phyloP scores from a whole-genome alignment of 352 stramenopile species.

The Phytophthora chlamydospora region DNA sequence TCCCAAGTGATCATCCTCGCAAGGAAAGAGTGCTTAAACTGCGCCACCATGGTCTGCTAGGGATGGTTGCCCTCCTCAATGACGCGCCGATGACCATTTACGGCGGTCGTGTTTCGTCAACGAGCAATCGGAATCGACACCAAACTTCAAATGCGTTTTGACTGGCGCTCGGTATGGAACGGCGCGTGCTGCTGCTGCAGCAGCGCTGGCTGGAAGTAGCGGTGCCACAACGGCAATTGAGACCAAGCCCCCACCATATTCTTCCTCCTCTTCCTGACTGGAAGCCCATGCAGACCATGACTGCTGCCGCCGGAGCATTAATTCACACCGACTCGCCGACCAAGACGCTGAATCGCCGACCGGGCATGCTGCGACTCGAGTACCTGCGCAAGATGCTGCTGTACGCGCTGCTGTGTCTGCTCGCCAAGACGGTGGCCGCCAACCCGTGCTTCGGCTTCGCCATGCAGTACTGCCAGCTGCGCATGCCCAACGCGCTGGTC shows the following conservation, averaged over 20 bases:
- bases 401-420: slow-evolving; percentile 28
- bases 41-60: too few relatives aligned
- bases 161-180: slow-evolving; percentile 12
- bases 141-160: slow-evolving; percentile 8
- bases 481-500: slow-evolving; percentile 23
- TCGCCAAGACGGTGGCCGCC: slow-evolving; percentile 22
- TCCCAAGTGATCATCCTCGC: too few relatives aligned
- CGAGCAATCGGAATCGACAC: slow-evolving; percentile 13
- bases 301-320: not conserved
- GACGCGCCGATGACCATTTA: slow-evolving; percentile 8
- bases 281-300: slow-evolving; percentile 18
- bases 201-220: too few relatives aligned
- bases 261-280: too few relatives aligned
- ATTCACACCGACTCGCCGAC: not conserved
- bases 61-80: not conserved
- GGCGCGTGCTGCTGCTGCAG: slow-evolving; percentile 1
- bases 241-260: not conserved
- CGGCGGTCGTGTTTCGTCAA: slow-evolving; percentile 19
- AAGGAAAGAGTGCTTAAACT: too few relatives aligned
- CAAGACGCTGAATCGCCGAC: slow-evolving; percentile 3
- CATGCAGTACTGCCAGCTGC: slow-evolving; percentile 34
- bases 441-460: slow-evolving; percentile 33
- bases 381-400: slow-evolving; percentile 33
- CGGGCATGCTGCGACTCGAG: slow-evolving; percentile 26
- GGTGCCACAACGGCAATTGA: slow-evolving; percentile 18